These are phyloP conservation scores for Tephrocybe rancida DNA, from an alignment of 768 basidiomycete species.

Conservation along the genomic window DNA sequence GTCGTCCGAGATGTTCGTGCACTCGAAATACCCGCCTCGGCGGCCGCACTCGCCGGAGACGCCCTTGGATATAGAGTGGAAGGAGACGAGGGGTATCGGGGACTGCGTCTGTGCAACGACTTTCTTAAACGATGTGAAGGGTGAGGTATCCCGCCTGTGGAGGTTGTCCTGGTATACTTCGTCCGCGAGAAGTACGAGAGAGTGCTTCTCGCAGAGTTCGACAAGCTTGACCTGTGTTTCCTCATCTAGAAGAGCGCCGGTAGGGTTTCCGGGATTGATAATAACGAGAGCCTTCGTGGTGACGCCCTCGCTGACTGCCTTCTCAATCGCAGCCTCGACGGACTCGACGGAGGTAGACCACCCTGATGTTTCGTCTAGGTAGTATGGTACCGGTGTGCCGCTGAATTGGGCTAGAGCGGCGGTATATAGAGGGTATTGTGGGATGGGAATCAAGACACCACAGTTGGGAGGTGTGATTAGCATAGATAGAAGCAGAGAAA, in stretches of 20 bases:
- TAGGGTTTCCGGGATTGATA: slow-evolving; percentile 99
- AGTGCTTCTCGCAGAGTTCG: slow-evolving; percentile 81
- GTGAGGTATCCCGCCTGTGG: slow-evolving; percentile 63
- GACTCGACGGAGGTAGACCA: slow-evolving; percentile 82
- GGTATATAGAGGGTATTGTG: slow-evolving; percentile 97
- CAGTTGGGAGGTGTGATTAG: slow-evolving; percentile 68
- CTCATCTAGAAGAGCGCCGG: slow-evolving; percentile 80
- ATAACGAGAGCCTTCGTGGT: slow-evolving; percentile 86
- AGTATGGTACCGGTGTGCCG: slow-evolving; percentile 85
- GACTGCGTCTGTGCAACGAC: slow-evolving; percentile 68
- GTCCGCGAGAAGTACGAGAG: slow-evolving; percentile 90
- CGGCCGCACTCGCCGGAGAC: slow-evolving; percentile 95
- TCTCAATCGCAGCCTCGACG: slow-evolving; percentile 67
- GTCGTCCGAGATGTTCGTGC: slow-evolving; percentile 76
- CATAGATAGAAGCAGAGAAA: slow-evolving; percentile 83
- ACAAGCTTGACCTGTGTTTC: slow-evolving; percentile 75
- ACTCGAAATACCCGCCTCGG: slow-evolving; percentile 97
- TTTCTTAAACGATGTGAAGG: slow-evolving; percentile 95
- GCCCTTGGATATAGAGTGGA: slow-evolving; percentile 98
- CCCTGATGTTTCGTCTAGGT: slow-evolving; percentile 77
- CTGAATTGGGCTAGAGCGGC: slow-evolving; percentile 87
- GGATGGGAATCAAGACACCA: slow-evolving; percentile 94
- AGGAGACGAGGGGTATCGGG: slow-evolving; percentile 85
- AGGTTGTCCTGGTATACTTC: slow-evolving; percentile 99
- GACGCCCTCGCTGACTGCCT: slow-evolving; percentile 62